phyloP scores from a whole-genome alignment of 345 rosid species.

The Dipteronia sinensis region DNA sequence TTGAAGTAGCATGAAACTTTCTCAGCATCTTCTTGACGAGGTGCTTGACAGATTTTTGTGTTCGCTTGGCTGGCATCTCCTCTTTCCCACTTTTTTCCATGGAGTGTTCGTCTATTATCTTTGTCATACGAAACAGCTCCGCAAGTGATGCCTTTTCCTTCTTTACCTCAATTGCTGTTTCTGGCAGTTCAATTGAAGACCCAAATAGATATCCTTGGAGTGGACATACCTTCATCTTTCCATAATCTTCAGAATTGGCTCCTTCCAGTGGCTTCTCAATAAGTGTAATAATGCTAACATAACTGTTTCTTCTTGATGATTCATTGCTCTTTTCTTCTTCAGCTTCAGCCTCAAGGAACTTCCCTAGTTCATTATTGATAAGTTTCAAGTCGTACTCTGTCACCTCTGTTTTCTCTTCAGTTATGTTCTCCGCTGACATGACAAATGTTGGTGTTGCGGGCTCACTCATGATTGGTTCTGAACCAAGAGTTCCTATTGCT shows the following conservation, averaged over 20 bases:
- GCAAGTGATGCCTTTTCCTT: conserved; percentile 73
- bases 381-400: conserved; percentile 66
- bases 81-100: conserved; percentile 38
- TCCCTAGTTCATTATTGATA: conserved; percentile 63
- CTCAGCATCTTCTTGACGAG: conserved; percentile 64
- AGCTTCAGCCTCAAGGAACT: conserved; percentile 81
- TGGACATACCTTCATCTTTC: conserved; percentile 49
- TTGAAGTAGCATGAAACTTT: conserved; percentile 53
- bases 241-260: conserved; percentile 43
- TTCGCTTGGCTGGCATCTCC: conserved; percentile 47
- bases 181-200: conserved; percentile 58
- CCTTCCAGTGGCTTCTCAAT: conserved; percentile 51
- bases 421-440: conserved; percentile 44
- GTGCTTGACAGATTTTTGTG: conserved; percentile 56
- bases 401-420: conserved; percentile 46
- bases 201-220: conserved; percentile 87
- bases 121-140: conserved; percentile 67
- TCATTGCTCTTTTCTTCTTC: conserved; percentile 59
- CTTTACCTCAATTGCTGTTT: conserved; percentile 45
- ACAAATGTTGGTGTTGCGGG: conserved; percentile 78
- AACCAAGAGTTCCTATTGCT: conserved; percentile 88
- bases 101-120: conserved; percentile 41
- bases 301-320: conserved; percentile 67
- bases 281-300: conserved; percentile 60
- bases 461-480: conserved; percentile 46